Evolutionary conservation across 805 yeast genomes (phyloP), one percentile per base, ranked within the genome.

Genomic region (Pichia insulana): DNA sequence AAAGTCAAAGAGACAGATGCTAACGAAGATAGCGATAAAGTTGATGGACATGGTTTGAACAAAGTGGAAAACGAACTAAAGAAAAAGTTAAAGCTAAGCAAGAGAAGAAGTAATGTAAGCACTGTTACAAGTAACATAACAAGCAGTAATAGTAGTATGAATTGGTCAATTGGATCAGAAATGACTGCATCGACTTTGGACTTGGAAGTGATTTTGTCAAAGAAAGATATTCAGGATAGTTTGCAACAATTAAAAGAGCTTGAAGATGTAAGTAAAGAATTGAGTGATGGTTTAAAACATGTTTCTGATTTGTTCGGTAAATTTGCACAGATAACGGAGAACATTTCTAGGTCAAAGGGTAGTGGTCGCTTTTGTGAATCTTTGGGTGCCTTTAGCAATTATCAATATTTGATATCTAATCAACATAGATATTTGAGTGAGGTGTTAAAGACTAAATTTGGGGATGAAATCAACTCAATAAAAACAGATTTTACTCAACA

Each of bases 381-480:
- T 8, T 58, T 86, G 13, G 62, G 77, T 50, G 72, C 78, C 38
- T 83, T 89, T 2, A 80, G 87, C 34, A 95, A 95, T 0, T 64
- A 87, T 42, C 89, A 84, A 51, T 78, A 75, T 54, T 67, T 87
- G 34, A 72, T 84, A 16, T 78, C 90, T 0, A 85, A 84, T 56
- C 92, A 85, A 56, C 82, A 83, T 47, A 80, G 78, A 47, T 75
- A 87, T 12, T 66, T 87, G 50, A 71, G 86, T 13, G 65, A 76
- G 41, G 62, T 78, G 36, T 58, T 86, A 2, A 61, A 64, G n/a
- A 55, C 67, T n/a, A 67, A 71, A 28, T 75, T 86, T 52, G 76
- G 71, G 41, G 64, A 58, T 13, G 84, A 86, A 0, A 62, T 83
- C 30, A 48, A 51, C 12, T 56, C 61, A 5, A 72, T 73, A 31